These are phyloP conservation scores for Croton setiger DNA, from an alignment of 441 rosid species.

Conservation along the genomic window DNA sequence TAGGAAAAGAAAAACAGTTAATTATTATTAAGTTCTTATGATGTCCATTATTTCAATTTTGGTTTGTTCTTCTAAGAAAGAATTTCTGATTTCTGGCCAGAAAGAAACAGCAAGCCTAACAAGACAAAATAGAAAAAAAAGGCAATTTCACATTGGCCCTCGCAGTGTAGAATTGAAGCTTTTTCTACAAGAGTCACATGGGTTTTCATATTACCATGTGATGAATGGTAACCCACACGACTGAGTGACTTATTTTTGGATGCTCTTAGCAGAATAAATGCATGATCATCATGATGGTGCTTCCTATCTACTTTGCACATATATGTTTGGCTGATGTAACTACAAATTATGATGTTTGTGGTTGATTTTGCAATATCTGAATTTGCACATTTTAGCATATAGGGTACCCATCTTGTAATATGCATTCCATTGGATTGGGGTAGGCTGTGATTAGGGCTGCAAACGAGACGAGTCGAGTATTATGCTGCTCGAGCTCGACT, in stretches of 20 bases:
- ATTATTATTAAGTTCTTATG: too few relatives aligned
- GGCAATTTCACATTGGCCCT: background rate
- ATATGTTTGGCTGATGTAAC: slow-evolving; percentile 3
- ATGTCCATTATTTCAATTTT: too few relatives aligned
- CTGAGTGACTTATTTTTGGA: background rate
- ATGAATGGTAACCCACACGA: background rate
- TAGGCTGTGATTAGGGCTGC: too few relatives aligned
- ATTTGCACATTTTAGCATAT: background rate
- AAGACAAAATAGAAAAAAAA: background rate
- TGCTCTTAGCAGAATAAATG: background rate
- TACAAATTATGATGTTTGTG: background rate
- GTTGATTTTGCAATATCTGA: too few relatives aligned
- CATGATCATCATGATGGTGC: background rate
- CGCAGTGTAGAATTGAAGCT: background rate
- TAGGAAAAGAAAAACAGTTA: too few relatives aligned
- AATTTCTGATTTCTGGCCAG: background rate
- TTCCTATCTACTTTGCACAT: background rate
- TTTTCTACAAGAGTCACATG: background rate
- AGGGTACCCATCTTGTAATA: too few relatives aligned
- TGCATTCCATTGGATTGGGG: too few relatives aligned
- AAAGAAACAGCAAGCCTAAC: background rate
- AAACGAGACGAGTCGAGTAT: too few relatives aligned
- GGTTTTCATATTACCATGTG: background rate
- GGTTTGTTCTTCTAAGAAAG: background rate
- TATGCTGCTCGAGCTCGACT: too few relatives aligned